Evolutionary conservation across 2,329 filamentous ascomycete genomes (phyloP).

Genomic region (Lecanicillium sp.): DNA sequence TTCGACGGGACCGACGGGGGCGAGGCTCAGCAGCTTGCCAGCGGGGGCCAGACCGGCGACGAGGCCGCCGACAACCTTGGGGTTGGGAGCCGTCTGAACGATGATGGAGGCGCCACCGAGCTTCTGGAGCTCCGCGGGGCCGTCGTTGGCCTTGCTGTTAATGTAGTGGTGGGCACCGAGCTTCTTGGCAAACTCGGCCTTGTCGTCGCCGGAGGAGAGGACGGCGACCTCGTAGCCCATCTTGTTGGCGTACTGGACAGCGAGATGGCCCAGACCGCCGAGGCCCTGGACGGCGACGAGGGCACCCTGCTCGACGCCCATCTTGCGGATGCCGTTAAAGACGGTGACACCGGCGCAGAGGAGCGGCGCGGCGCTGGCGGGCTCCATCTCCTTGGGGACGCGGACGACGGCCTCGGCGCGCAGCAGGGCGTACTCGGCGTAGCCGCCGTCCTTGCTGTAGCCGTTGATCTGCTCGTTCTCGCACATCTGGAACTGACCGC

Average conservation of each 20-base stretch:
- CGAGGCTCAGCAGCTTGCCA: slow-evolving; percentile 55
- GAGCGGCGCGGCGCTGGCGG: slow-evolving; percentile 48
- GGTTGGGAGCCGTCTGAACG: slow-evolving; percentile 55
- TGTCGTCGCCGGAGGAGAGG: slow-evolving; percentile 57
- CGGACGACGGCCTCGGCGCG: slow-evolving; percentile 52
- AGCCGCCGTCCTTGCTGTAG: slow-evolving; percentile 58
- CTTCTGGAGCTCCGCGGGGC: slow-evolving; percentile 38
- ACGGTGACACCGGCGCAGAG: slow-evolving; percentile 60
- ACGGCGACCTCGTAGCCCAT: slow-evolving; percentile 71
- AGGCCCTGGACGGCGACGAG: slow-evolving; percentile 58
- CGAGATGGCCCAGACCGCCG: slow-evolving; percentile 69
- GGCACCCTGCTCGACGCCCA: slow-evolving; percentile 43
- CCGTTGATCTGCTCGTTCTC: slow-evolving; percentile 53
- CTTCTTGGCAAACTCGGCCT: slow-evolving; percentile 56
- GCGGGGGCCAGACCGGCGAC: slow-evolving; percentile 42
- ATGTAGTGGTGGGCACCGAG: slow-evolving; percentile 38
- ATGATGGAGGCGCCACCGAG: slow-evolving; percentile 57
- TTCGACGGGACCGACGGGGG: slow-evolving; percentile 38
- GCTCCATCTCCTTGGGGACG: slow-evolving; percentile 44
- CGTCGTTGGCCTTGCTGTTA: slow-evolving; percentile 44
- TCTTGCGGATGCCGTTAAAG: slow-evolving; percentile 51
- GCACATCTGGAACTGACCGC: slow-evolving; percentile 58
- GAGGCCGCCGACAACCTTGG: slow-evolving; percentile 44
- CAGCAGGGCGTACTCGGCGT: slow-evolving; percentile 54
- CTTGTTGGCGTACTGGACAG: slow-evolving; percentile 65